Percentiles rank a stretch among this genome's conserved stretches.
phyloP scores from a whole-genome alignment of 2,329 filamentous ascomycete genomes.

The Fusarium penzigii region DNA sequence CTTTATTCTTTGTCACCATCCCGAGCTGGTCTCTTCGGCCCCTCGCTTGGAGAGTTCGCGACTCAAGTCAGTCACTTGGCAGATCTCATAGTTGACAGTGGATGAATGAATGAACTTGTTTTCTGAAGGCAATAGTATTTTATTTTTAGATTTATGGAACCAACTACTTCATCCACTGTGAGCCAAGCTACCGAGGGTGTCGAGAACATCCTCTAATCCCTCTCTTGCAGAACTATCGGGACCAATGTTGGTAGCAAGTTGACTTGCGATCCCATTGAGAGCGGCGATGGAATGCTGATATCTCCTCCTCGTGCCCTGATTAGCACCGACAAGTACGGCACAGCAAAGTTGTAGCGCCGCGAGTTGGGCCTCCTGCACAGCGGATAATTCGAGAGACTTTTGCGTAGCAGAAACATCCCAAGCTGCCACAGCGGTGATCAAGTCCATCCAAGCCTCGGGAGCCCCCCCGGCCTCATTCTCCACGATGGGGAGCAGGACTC shows the following conservation, averaged over 20 bases:
- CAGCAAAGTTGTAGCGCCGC: conserved; percentile 58
- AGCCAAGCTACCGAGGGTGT: conserved; percentile 30
- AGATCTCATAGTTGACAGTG: neutral
- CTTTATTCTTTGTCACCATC: neutral
- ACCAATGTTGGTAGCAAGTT: conserved; percentile 38
- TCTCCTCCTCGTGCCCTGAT: conserved; percentile 47
- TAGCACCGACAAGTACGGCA: conserved; percentile 50
- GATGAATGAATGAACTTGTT: too few relatives aligned
- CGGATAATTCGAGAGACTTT: conserved; percentile 2
- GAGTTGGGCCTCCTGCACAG: conserved; percentile 51
- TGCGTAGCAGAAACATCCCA: conserved; percentile 43
- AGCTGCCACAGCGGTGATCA: conserved; percentile 53
- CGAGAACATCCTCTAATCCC: conserved; percentile 47
- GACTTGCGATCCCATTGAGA: conserved; percentile 48
- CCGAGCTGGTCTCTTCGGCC: neutral
- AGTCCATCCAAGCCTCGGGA: conserved; percentile 58
- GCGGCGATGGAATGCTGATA: conserved; percentile 54
- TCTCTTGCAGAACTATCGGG: conserved; percentile 38
- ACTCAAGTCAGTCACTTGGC: neutral
- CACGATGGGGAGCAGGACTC: conserved; percentile 53
- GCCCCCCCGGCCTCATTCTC: conserved; percentile 48
- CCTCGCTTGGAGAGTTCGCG: neutral
- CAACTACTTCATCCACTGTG: conserved; percentile 2
- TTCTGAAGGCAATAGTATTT: neutral
- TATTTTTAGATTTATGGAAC: neutral